phyloP scores from a whole-genome alignment of 441 rosid genomes.

The Manihot esculenta region DNA sequence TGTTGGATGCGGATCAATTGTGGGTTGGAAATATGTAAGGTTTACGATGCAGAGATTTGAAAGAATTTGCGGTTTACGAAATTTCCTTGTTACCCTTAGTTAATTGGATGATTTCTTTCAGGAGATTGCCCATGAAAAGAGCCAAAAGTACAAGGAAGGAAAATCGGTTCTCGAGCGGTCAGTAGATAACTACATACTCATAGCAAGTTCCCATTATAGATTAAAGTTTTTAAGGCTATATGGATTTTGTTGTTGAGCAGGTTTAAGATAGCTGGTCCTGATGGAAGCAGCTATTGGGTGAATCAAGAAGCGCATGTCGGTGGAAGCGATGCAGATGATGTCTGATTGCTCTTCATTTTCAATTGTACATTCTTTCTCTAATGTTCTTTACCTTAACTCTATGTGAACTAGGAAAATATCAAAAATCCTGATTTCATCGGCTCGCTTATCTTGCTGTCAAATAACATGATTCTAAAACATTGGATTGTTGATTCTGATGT shows the following conservation, averaged over 20 bases:
- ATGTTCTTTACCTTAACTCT: slow-evolving; percentile 26
- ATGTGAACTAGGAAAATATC: slow-evolving; percentile 27
- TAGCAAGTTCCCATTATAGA: slow-evolving; percentile 17
- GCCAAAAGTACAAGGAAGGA: slow-evolving; percentile 98
- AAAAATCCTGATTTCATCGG: slow-evolving; percentile 18
- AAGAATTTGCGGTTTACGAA: slow-evolving; percentile 20
- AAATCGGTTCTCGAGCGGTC: slow-evolving; percentile 94
- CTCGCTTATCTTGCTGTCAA: slow-evolving; percentile 15
- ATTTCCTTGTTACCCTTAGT: slow-evolving; percentile 26
- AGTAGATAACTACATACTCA: slow-evolving; percentile 29
- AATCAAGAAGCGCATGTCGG: slow-evolving; percentile 66
- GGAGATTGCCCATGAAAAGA: slow-evolving; percentile 83
- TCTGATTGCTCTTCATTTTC: slow-evolving; percentile 37
- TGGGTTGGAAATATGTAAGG: slow-evolving; percentile 98
- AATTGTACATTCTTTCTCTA: slow-evolving; percentile 56
- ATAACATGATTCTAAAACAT: slow-evolving; percentile 30
- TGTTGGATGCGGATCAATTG: slow-evolving; percentile 89
- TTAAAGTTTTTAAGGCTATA: neutral
- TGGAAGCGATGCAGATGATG: slow-evolving; percentile 91
- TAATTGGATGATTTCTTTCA: slow-evolving; percentile 41
- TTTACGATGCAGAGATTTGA: slow-evolving; percentile 10
- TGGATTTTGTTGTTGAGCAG: slow-evolving; percentile 48
- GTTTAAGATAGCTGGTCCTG: slow-evolving; percentile 85
- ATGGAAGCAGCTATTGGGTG: slow-evolving; percentile 77
- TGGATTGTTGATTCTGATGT: slow-evolving; percentile 32